Percentiles rank a stretch among this genome's conserved stretches.
phyloP scores from a whole-genome alignment of 352 stramenopile species.

The Globisporangium camurandrum region DNA sequence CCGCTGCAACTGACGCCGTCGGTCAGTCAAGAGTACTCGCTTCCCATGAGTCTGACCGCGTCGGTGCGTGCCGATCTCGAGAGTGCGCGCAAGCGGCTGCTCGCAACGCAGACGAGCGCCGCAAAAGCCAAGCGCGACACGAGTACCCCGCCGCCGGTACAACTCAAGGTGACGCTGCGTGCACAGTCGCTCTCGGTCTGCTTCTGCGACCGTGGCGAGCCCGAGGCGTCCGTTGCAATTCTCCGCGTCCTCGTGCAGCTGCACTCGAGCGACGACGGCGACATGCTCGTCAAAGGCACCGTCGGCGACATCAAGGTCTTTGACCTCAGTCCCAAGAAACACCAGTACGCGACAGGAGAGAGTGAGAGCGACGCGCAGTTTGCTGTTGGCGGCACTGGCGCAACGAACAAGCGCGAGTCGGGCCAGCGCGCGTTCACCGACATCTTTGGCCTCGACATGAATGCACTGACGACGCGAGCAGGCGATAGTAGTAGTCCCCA shows the following conservation, averaged over 20 bases:
- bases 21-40: constrained; percentile 58
- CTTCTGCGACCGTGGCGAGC: constrained; percentile 64
- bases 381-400: background rate
- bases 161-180: constrained; percentile 38
- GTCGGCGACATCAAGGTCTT: constrained; percentile 69
- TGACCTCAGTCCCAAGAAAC: constrained; percentile 40
- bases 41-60: constrained; percentile 68
- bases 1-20: constrained; percentile 53
- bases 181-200: constrained; percentile 75
- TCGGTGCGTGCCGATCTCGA: constrained; percentile 79
- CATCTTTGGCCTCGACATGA: constrained; percentile 46
- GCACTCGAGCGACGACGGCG: constrained; percentile 15
- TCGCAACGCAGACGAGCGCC: constrained; percentile 20
- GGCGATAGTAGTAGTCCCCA: constrained; percentile 8
- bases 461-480: constrained; percentile 7
- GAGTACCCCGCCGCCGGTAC: constrained; percentile 7
- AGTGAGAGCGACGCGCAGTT: constrained; percentile 6
- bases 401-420: constrained; percentile 2
- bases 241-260: constrained; percentile 38
- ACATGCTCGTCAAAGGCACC: constrained; percentile 34
- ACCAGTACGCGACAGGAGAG: background rate
- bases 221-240: constrained; percentile 58
- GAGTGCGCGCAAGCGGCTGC: constrained; percentile 52
- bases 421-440: constrained; percentile 26
- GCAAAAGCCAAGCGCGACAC: constrained; percentile 1